phyloP scores from a whole-genome alignment of 306 rosid species.

The Ammopiptanthus mongolicus region DNA sequence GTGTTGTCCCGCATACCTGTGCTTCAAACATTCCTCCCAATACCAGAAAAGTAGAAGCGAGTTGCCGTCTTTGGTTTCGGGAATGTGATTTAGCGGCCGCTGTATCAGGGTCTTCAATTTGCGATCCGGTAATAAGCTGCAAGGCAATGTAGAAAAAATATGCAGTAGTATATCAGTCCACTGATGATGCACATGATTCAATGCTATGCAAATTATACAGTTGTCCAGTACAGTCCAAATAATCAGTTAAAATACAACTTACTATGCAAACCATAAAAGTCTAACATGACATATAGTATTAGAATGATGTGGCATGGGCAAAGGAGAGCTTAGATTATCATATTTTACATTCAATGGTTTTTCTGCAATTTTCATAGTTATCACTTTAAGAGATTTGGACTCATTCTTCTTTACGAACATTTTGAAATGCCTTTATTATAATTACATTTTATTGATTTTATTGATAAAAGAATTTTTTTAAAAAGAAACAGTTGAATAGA shows the following conservation, averaged over 20 bases:
- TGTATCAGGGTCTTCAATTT: conserved; percentile 81
- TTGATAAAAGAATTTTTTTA: neutral
- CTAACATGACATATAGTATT: neutral
- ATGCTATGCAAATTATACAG: neutral
- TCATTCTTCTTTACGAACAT: neutral
- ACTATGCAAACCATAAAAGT: neutral
- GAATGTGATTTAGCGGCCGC: conserved; percentile 58
- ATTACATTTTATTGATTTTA: neutral
- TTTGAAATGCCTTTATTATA: neutral
- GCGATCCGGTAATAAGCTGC: conserved; percentile 85
- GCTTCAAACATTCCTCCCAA: conserved; percentile 97
- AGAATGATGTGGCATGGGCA: neutral
- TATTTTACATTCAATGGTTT: neutral
- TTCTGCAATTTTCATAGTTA: neutral
- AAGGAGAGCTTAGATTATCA: neutral
- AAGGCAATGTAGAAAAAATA: conserved; percentile 14
- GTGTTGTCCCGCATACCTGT: conserved; percentile 46
- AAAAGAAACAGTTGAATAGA: neutral
- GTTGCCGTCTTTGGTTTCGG: conserved; percentile 85
- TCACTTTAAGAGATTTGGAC: neutral
- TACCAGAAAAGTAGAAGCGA: conserved; percentile 91
- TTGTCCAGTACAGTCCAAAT: neutral
- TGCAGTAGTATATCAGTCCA: conserved; percentile 5
- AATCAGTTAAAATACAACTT: neutral
- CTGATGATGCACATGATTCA: neutral